Conservation (phyloP, 805 yeast genomes). For the Schwanniomyces sp. region DNA sequence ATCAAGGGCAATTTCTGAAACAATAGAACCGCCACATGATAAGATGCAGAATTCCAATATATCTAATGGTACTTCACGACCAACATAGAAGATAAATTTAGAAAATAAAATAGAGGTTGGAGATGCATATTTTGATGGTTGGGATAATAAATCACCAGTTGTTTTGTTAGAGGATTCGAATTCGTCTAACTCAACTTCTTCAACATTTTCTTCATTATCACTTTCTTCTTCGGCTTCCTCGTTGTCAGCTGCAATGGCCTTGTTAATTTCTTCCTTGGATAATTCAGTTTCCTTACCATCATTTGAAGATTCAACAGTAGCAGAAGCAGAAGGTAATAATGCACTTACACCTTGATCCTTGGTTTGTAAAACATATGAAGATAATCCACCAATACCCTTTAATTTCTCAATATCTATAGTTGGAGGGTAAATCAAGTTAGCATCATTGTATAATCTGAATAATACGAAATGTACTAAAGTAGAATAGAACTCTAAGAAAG, state of each 20-base stretch:
- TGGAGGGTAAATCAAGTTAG: conserved; percentile 90
- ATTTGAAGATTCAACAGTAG: conserved; percentile 17
- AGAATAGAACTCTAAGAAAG: conserved; percentile 93
- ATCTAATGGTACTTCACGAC: conserved; percentile 95
- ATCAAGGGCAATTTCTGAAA: conserved; percentile 86
- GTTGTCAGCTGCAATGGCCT: conserved; percentile 53
- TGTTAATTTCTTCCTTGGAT: conserved; percentile 40
- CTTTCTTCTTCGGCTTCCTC: conserved; percentile 13
- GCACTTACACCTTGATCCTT: conserved; percentile 33
- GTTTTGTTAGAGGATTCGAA: conserved; percentile 65
- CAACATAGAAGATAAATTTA: conserved; percentile 77
- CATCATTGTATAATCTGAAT: conserved; percentile 81
- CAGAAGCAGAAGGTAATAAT: conserved; percentile 33
- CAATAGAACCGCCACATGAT: conserved; percentile 81
- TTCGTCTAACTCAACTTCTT: conserved; percentile 54
- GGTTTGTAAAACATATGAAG: conserved; percentile 74
- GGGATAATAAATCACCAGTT: conserved; percentile 68
- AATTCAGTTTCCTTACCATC: conserved; percentile 35
- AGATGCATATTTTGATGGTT: conserved; percentile 57
- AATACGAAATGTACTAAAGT: conserved; percentile 87
- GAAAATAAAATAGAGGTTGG: conserved; percentile 67
- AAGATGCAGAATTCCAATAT: conserved; percentile 83
- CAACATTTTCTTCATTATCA: conserved; percentile 17
- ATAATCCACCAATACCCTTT: conserved; percentile 87
- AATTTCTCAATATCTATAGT: conserved; percentile 67